These are phyloP conservation scores for Pyrenula aspistea DNA, from an alignment of 495 filamentous ascomycete genomes.

Conservation along the genomic window DNA sequence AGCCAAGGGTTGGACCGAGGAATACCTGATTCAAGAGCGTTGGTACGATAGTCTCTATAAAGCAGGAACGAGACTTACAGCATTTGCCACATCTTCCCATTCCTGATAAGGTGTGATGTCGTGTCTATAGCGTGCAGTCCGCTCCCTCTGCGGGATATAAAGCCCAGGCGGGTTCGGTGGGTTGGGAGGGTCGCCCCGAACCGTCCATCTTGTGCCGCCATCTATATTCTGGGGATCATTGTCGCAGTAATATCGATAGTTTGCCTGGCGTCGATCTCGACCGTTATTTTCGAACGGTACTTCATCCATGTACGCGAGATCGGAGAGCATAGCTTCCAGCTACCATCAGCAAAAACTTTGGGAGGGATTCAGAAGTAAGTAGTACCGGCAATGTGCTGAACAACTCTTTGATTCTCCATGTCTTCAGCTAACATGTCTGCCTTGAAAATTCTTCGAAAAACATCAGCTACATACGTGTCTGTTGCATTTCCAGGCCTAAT, in stretches of 20 bases:
- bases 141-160: not conserved
- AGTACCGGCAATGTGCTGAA: not conserved
- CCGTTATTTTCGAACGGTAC: not conserved
- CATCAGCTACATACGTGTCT: not conserved
- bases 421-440: not conserved
- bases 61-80: not conserved
- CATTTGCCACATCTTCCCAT: not conserved
- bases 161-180: not conserved
- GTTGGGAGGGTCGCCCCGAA: not conserved
- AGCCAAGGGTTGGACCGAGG: not conserved
- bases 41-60: not conserved
- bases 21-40: not conserved
- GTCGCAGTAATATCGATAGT: not conserved
- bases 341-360: not conserved
- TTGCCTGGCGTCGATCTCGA: not conserved
- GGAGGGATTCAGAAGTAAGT: not conserved
- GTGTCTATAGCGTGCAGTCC: not conserved
- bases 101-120: not conserved
- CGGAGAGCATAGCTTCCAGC: not conserved
- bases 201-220: not conserved
- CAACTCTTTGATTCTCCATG: not conserved
- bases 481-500: not conserved
- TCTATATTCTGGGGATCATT: not conserved
- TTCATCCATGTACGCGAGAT: not conserved
- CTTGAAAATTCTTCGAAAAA: not conserved